Evolutionary conservation across 2,329 filamentous ascomycete genomes (phyloP), one percentile per base, ranked within the genome.

Genomic region (Scopulariopsis brevicaulis): DNA sequence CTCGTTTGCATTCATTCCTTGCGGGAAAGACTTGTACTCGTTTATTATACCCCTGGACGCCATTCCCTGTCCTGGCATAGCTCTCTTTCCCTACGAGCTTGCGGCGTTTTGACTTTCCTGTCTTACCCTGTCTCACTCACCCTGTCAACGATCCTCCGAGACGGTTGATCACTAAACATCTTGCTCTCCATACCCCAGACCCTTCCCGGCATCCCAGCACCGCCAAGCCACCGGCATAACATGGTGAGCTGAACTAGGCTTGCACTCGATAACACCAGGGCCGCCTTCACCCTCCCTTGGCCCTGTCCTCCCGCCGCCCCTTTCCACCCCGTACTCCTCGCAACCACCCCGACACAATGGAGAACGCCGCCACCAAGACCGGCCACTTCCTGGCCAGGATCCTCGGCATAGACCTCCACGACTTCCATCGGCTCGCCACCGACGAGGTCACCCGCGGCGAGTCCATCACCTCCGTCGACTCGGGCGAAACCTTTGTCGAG

Each of bases 331-430:
- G 15, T 40, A 32, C 24, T n/a, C 32, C 20, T 40, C 53, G 32
- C 12, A 46, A 53, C 37, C 14, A 32, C 28, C 28, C n/a, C 22
- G n/a, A 46, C 54, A 61, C 60, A 59, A 77, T 77, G 74, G 55
- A 71, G 20, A 61, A 59, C 61, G 66, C 64, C n/a, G 62, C 67
- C 34, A 80, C 79, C 64, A 85, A 86, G 69, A 64, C 87, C 63
- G 87, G 90, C 71, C 86, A 86, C 66, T 75, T 77, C 64, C 71
- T 96, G 69, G 92, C 91, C 68, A 94, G 90, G 70, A 78, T 77
- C 60, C 78, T 96, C 40, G 87, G 89, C 59, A 96, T 96, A 77
- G 89, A 94, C 70, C 75, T 96, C 35, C 80, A 92, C 60, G 75
- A 75, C 22, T 72, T 75, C 59, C 66, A 72, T 10, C 73, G 74